Evolutionary conservation across 257 asterid species (phyloP).

Genomic region (Eucommia ulmoides): DNA sequence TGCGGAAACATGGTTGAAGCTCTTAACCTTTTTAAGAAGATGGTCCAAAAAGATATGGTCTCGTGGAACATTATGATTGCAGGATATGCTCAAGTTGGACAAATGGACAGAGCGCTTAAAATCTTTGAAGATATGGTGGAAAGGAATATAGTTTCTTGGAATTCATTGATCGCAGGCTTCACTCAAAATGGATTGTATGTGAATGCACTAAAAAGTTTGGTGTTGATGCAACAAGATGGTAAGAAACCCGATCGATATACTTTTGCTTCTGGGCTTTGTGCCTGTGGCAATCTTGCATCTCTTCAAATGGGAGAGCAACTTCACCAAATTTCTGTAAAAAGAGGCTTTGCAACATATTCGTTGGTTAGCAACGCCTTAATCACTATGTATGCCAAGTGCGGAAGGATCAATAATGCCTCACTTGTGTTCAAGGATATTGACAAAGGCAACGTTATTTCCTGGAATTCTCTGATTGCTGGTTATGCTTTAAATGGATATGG

Average conservation of each 20-base stretch:
- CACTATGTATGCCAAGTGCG: constrained; percentile 29
- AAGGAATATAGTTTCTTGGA: constrained; percentile 38
- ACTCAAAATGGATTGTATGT: constrained; percentile 28
- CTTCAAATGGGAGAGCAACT: constrained; percentile 12
- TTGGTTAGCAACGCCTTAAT: constrained; percentile 26
- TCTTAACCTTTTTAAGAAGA: constrained; percentile 21
- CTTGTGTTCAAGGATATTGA: constrained; percentile 22
- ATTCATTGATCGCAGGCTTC: constrained; percentile 38
- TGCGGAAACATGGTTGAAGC: constrained; percentile 25
- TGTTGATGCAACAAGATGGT: constrained; percentile 18
- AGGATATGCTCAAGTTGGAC: constrained; percentile 25
- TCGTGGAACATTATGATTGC: constrained; percentile 42
- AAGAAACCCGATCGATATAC: constrained; percentile 26
- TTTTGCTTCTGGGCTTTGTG: constrained; percentile 26
- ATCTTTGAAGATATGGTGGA: constrained; percentile 25
- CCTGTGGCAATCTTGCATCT: constrained; percentile 23
- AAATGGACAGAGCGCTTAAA: constrained; percentile 19
- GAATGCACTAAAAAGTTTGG: constrained; percentile 29
- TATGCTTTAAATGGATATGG: constrained; percentile 37
- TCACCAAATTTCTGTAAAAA: constrained; percentile 15
- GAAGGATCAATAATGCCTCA: constrained; percentile 22
- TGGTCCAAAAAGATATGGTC: constrained; percentile 26
- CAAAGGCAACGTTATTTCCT: constrained; percentile 25
- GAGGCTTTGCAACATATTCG: constrained; percentile 19
- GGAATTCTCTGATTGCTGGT: constrained; percentile 41